Conservation (phyloP, 768 basidiomycete species). For the Podaxis sp. region DNA sequence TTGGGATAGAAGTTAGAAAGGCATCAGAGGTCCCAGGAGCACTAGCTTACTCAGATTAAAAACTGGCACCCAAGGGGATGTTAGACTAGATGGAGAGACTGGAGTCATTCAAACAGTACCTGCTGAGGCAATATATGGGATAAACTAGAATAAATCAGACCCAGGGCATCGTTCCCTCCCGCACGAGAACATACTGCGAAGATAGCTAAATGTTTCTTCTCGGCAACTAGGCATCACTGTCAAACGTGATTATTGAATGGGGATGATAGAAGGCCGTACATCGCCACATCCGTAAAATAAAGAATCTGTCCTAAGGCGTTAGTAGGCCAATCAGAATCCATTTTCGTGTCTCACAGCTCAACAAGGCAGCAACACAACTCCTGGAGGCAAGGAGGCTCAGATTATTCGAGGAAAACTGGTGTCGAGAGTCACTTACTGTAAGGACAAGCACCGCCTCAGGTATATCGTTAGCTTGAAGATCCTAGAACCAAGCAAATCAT, state of each 20-base stretch:
- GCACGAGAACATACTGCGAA: neutral
- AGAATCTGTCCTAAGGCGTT: neutral
- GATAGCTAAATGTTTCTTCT: neutral
- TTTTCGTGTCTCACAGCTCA: conserved; percentile 1
- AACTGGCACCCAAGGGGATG: neutral
- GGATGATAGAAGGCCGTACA: neutral
- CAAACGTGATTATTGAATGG: neutral
- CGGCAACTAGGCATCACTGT: neutral
- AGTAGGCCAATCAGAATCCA: neutral
- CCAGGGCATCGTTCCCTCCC: neutral
- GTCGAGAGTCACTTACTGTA: neutral
- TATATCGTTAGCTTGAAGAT: neutral
- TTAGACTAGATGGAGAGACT: neutral
- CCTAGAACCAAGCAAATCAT: neutral
- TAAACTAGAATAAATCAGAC: neutral
- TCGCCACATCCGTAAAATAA: conserved; percentile 8
- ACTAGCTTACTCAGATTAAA: neutral
- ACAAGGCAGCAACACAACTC: neutral
- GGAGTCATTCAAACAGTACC: neutral
- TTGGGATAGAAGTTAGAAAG: neutral
- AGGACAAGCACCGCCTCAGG: conserved; percentile 2
- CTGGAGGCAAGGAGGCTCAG: neutral
- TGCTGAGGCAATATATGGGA: neutral
- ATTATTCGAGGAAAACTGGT: neutral
- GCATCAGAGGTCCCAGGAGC: neutral